Conservation (phyloP, 345 rosid species). For the Abelmoschus esculentus region DNA sequence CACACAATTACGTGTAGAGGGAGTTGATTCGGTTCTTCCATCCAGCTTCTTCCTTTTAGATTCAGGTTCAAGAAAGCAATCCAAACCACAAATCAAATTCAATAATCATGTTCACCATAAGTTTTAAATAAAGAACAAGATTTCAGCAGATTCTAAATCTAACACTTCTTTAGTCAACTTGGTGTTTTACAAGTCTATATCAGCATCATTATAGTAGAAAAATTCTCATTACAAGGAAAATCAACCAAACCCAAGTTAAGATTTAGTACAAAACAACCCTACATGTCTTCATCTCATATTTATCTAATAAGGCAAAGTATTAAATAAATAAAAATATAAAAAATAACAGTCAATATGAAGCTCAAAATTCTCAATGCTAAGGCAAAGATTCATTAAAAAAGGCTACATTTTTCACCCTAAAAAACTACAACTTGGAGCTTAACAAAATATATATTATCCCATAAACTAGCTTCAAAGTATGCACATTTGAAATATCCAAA, state of each 20-base stretch:
- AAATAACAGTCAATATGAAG: background rate
- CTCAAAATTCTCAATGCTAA: background rate
- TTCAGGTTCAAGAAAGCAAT: constrained; percentile 14
- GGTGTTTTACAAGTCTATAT: background rate
- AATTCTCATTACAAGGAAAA: background rate
- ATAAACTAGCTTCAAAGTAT: background rate
- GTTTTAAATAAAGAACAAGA: background rate
- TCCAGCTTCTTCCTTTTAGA: constrained; percentile 33
- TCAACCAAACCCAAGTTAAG: background rate
- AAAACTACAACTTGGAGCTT: background rate
- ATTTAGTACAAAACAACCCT: background rate
- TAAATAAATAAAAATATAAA: background rate
- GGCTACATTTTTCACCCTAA: background rate
- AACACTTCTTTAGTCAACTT: background rate
- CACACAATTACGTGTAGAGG: constrained; percentile 49
- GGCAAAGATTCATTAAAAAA: background rate
- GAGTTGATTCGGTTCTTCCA: constrained; percentile 36
- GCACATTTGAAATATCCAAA: background rate
- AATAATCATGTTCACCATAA: background rate
- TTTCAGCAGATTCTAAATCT: background rate
- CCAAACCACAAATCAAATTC: background rate
- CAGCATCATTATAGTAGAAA: background rate
- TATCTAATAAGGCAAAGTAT: background rate
- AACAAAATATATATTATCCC: background rate
- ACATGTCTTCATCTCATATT: background rate